Evolutionary conservation across 768 basidiomycete genomes (phyloP), one percentile per base, ranked within the genome.

Genomic region (Pulveroboletus ravenelii): DNA sequence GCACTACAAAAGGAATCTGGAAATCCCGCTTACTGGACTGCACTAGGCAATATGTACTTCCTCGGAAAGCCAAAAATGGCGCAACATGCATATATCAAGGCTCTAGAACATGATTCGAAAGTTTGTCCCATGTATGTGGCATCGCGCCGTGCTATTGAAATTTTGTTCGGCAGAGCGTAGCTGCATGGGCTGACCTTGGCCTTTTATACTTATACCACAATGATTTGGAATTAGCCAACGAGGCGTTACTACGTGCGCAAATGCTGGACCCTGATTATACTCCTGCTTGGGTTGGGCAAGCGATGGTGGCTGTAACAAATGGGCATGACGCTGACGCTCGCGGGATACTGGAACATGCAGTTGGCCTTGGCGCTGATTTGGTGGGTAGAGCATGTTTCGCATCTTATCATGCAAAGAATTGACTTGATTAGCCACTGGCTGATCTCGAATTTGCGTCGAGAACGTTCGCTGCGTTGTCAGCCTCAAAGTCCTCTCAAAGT

Each of bases 31-130:
- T 88, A 87, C 59, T 99, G 96, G 96, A 78, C 79, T 55, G 82
- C 89, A 2, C 70, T 98, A 27, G 96, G 89, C 0, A 79, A 84
- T 56, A 74, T 86, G 14, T 74, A 84, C 51, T 88, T 92, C 60
- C 59, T 76, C 8, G 72, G 71, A 13, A 82, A 87, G 38, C 78
- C 87, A 0, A 86, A 82, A 58, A 74, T 81, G 1, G 85, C 91
- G 3, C 95, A 99, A 67, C 93, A 98, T 70, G 88, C 91, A 5
- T 96, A 91, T 60, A 83, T 97, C 62, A 87, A 81, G 51, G 87
- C 93, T 5, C 68, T 98, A 41, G 94, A 97, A 59, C 73, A 89
- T 35, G 85, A 97, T 63, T 68, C 80, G 0, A 95, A 95, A 76
- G 91, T 89, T 54, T 41, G 72, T 67, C 34, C 27, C 15, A 23